These are phyloP conservation scores for Nicotiana benthamiana DNA, from an alignment of 257 asterid genomes.

Conservation along the genomic window DNA sequence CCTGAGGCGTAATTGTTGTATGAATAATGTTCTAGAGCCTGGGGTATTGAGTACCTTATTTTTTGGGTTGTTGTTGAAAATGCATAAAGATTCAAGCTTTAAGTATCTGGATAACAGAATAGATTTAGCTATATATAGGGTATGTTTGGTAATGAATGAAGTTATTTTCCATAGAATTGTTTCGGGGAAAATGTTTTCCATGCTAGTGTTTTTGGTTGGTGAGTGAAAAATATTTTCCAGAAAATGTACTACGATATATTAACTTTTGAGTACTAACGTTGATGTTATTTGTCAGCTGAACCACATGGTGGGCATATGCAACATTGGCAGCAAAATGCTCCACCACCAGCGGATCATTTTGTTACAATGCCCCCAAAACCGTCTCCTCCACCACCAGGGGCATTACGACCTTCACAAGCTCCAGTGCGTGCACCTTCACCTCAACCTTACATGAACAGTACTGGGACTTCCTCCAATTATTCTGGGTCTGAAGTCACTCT, in stretches of 20 bases:
- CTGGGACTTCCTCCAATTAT: slow-evolving; percentile 66
- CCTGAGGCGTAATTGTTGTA: no score
- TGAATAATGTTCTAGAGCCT: no score
- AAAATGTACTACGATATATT: no score
- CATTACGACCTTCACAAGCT: slow-evolving; percentile 10
- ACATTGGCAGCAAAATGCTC: slow-evolving; percentile 28
- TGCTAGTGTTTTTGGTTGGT: no score
- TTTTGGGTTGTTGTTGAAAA: neutral
- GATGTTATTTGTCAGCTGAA: slow-evolving; percentile 19
- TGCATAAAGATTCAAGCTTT: neutral
- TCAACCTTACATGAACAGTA: slow-evolving; percentile 44
- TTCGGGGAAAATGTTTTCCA: no score
- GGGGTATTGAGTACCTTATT: neutral
- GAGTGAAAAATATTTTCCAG: no score
- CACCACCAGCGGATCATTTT: slow-evolving; percentile 16
- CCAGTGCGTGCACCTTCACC: slow-evolving; percentile 41
- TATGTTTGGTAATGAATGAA: no score
- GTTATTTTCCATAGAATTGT: no score
- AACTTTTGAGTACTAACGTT: neutral
- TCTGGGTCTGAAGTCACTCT: slow-evolving; percentile 51
- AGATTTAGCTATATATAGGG: no score
- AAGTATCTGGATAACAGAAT: neutral
- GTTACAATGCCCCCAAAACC: slow-evolving; percentile 20
- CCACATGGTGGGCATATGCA: slow-evolving; percentile 17
- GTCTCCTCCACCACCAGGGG: slow-evolving; percentile 18